These are phyloP conservation scores for Corchorus capsularis DNA, from an alignment of 345 rosid genomes.

Conservation along the genomic window DNA sequence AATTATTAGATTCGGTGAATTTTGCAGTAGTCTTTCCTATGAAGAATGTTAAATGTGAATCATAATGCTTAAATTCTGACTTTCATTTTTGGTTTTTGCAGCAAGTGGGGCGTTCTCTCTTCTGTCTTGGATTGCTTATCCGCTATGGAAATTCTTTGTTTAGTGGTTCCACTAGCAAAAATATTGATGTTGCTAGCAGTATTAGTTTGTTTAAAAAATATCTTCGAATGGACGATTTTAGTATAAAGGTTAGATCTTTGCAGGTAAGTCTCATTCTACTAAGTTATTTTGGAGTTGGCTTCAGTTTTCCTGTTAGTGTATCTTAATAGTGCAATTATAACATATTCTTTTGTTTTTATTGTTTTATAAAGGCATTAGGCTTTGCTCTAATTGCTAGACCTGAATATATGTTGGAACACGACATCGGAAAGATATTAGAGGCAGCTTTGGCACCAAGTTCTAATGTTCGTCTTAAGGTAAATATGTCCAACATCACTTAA, in stretches of 20 bases:
- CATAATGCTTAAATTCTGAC: conserved; percentile 1
- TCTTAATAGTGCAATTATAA: conserved; percentile 13
- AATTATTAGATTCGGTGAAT: neutral
- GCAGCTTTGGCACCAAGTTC: conserved; percentile 69
- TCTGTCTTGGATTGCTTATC: conserved; percentile 95
- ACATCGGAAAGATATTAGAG: conserved; percentile 79
- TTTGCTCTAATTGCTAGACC: conserved; percentile 92
- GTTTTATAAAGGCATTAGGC: conserved; percentile 79
- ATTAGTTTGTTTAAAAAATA: conserved; percentile 73
- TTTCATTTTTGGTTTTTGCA: conserved; percentile 31
- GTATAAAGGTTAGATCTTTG: conserved; percentile 83
- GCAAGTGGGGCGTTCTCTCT: conserved; percentile 88
- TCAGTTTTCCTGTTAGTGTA: neutral
- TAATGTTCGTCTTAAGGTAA: conserved; percentile 85
- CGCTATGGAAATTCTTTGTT: conserved; percentile 89
- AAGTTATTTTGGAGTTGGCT: neutral
- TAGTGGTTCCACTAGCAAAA: conserved; percentile 49
- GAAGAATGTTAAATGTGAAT: neutral
- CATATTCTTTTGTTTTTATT: conserved; percentile 30
- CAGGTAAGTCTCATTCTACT: conserved; percentile 57
- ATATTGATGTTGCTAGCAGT: conserved; percentile 57
- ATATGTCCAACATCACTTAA: conserved; percentile 11
- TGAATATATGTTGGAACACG: conserved; percentile 95
- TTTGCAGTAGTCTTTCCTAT: neutral
- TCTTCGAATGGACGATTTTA: conserved; percentile 77